phyloP scores from a whole-genome alignment of 2,329 filamentous ascomycete genomes.

The Purpureocillium takamizusanense region DNA sequence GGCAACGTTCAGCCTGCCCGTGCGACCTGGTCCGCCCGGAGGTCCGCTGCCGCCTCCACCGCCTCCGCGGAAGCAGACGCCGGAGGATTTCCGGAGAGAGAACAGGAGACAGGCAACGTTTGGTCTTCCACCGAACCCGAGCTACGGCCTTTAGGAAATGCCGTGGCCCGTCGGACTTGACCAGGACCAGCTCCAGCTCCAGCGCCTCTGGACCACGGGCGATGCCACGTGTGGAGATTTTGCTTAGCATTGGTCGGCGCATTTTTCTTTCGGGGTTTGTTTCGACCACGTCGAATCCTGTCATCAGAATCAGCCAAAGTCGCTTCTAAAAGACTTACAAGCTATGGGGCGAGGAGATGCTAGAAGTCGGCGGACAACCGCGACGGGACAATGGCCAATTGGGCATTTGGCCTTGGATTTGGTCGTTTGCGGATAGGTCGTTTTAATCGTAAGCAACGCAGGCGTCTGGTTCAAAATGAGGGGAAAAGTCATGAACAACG shows the following conservation, averaged over 20 bases:
- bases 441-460: slow-evolving; percentile 11
- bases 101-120: slow-evolving; percentile 45
- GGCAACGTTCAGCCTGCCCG: slow-evolving; percentile 52
- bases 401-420: too few relatives aligned
- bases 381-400: too few relatives aligned
- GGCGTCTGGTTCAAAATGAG: slow-evolving; percentile 11
- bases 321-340: not conserved
- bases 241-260: slow-evolving; percentile 24
- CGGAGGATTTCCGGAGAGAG: slow-evolving; percentile 44
- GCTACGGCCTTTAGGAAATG: slow-evolving; percentile 20
- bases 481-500: slow-evolving; percentile 6
- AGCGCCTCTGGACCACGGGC: not conserved
- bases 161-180: not conserved
- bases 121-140: slow-evolving; percentile 35
- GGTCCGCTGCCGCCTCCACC: slow-evolving; percentile 53
- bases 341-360: too few relatives aligned
- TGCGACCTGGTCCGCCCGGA: slow-evolving; percentile 51
- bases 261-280: slow-evolving; percentile 16
- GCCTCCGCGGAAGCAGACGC: slow-evolving; percentile 45
- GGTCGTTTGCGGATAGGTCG: not conserved
- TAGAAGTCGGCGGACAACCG: too few relatives aligned
- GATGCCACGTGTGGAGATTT: slow-evolving; percentile 11
- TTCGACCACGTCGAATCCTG: not conserved
- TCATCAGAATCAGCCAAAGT: not conserved
- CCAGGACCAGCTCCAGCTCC: not conserved